Percentiles rank a stretch among this genome's conserved stretches.
Evolutionary conservation across 139 green algal genomes (phyloP).

Genomic region (Chlorella sorokiniana): DNA sequence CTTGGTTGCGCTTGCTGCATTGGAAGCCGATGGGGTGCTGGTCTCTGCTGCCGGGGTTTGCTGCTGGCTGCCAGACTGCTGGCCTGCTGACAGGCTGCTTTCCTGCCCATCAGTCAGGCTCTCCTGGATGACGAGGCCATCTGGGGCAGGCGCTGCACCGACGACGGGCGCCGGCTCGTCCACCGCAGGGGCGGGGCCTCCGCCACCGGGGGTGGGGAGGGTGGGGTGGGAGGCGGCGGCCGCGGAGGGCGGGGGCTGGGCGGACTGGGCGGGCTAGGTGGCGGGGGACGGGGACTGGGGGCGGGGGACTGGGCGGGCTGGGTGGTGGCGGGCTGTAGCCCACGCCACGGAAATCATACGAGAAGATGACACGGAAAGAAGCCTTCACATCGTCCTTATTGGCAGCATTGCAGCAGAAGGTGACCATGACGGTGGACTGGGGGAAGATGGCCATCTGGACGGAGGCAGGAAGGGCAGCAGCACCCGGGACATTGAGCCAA

Average conservation of each 20-base stretch:
- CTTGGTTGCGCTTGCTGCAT: neutral
- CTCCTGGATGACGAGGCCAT: neutral
- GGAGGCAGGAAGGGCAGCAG: neutral
- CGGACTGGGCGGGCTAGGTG: neutral
- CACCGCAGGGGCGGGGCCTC: neutral
- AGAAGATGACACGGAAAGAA: constrained; percentile 26
- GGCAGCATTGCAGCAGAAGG: constrained; percentile 23
- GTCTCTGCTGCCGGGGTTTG: neutral
- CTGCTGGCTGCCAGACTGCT: neutral
- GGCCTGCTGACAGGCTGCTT: neutral
- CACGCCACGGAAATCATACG: constrained; percentile 15
- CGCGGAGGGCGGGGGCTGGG: neutral
- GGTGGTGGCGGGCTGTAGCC: neutral
- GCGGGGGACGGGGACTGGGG: neutral
- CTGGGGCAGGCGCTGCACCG: neutral
- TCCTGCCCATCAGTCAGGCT: neutral
- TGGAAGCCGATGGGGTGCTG: neutral
- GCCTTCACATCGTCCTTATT: neutral
- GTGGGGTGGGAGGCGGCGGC: neutral
- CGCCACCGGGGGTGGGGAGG: neutral
- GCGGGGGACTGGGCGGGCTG: neutral
- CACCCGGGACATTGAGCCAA: neutral
- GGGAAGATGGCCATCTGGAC: constrained; percentile 14
- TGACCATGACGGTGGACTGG: constrained; percentile 12
- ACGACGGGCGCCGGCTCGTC: neutral